phyloP scores from a whole-genome alignment of 2,329 filamentous ascomycete species.

The Colletotrichum sp. region DNA sequence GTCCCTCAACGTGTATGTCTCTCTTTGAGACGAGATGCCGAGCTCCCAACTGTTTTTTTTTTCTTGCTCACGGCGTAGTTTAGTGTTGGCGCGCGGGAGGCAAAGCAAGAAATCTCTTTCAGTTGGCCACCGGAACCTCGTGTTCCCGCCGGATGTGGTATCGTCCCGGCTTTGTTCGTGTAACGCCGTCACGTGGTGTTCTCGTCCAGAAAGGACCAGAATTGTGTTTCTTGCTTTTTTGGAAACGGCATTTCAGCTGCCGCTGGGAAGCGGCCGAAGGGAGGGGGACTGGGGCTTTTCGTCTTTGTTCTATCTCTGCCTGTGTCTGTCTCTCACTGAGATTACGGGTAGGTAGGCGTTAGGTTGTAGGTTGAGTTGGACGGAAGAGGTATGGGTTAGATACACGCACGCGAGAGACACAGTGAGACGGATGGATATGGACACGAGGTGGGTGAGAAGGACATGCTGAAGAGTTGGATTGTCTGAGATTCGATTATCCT shows the following conservation, averaged over 20 bases:
- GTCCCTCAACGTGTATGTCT: not conserved
- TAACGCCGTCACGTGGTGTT: not conserved
- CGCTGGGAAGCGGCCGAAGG: not conserved
- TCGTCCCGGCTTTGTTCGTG: not conserved
- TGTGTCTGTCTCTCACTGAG: not conserved
- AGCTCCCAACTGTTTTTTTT: not conserved
- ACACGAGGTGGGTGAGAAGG: too few species aligned
- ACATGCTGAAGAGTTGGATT: not conserved
- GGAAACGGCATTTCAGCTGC: not conserved
- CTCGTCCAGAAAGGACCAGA: not conserved
- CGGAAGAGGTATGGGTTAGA: not conserved
- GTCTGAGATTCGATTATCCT: not conserved
- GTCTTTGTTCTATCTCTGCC: not conserved
- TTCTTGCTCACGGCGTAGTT: fast-evolving
- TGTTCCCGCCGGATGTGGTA: not conserved
- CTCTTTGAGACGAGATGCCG: not conserved
- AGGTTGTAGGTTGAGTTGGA: not conserved
- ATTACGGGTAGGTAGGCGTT: not conserved
- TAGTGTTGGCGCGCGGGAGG: not conserved
- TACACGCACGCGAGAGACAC: not conserved
- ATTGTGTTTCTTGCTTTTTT: not conserved
- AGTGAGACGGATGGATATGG: not conserved
- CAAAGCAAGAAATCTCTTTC: not conserved
- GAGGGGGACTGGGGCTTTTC: not conserved
- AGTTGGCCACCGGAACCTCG: not conserved